Conservation (phyloP, 2,329 filamentous ascomycete genomes). For the Diaporthe sp. region DNA sequence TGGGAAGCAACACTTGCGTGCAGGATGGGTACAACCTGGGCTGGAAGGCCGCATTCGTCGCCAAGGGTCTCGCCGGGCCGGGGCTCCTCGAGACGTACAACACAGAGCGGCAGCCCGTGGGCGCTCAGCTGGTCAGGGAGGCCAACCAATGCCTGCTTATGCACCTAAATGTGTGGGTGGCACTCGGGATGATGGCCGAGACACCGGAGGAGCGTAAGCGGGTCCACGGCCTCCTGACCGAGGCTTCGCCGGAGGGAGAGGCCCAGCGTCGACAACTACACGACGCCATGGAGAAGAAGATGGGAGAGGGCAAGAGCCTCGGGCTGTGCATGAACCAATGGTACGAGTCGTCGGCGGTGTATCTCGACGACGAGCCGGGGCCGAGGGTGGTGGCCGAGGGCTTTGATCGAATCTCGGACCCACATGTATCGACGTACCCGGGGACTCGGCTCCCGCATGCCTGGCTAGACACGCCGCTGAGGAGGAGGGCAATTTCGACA, state of each 20-base stretch:
- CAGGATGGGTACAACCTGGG: slow-evolving; percentile 63
- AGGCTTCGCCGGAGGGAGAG: slow-evolving; percentile 52
- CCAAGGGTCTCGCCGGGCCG: slow-evolving; percentile 50
- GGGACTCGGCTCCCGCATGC: slow-evolving; percentile 68
- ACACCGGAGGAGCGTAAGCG: slow-evolving; percentile 49
- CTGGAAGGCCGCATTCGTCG: slow-evolving; percentile 62
- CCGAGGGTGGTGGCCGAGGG: slow-evolving; percentile 42
- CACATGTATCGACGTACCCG: slow-evolving; percentile 63
- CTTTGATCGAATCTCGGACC: slow-evolving; percentile 53
- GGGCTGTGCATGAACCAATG: slow-evolving; percentile 70
- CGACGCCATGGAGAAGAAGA: slow-evolving; percentile 53
- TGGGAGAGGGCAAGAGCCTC: slow-evolving; percentile 63
- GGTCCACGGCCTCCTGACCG: slow-evolving; percentile 52
- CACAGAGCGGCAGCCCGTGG: slow-evolving; percentile 58
- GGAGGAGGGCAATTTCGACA: slow-evolving; percentile 58
- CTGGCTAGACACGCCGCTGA: slow-evolving; percentile 62
- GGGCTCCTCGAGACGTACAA: slow-evolving; percentile 55
- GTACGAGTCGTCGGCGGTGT: slow-evolving; percentile 60
- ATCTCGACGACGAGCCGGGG: slow-evolving; percentile 46
- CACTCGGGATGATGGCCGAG: slow-evolving; percentile 48
- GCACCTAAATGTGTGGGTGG: slow-evolving; percentile 56
- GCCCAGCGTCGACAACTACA: slow-evolving; percentile 54
- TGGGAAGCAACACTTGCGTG: slow-evolving; percentile 66
- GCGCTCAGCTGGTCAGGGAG: slow-evolving; percentile 53
- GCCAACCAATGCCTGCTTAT: slow-evolving; percentile 49